These are phyloP conservation scores for Buxus sempervirens DNA, from an alignment of 164 flowering plant genomes.

Conservation along the genomic window DNA sequence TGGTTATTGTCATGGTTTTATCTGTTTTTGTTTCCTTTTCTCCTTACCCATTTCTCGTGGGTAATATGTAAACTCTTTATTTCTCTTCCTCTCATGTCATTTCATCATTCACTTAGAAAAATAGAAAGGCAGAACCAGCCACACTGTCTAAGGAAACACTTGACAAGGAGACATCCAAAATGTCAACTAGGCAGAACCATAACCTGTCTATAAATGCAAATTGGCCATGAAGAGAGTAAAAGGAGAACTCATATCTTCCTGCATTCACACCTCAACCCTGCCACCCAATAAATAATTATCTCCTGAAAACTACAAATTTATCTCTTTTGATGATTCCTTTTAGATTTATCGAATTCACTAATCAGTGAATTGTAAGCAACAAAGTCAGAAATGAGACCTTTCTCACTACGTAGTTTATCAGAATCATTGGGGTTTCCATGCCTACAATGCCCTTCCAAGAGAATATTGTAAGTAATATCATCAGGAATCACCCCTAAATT, in stretches of 20 bases:
- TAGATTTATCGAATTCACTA: constrained; percentile 26
- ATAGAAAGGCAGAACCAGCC: too few species aligned
- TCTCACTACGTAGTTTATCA: constrained; percentile 47
- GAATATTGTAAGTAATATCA: constrained; percentile 74
- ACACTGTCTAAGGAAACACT: too few species aligned
- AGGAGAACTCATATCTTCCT: background rate
- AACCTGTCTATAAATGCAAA: background rate
- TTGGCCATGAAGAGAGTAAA: background rate
- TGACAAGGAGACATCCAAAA: too few species aligned
- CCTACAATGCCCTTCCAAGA: constrained; percentile 73
- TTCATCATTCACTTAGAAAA: too few species aligned
- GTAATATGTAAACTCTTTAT: too few species aligned
- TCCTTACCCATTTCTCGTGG: too few species aligned
- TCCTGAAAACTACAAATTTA: background rate
- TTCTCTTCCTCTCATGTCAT: too few species aligned
- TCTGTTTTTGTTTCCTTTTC: too few species aligned
- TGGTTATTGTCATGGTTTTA: too few species aligned
- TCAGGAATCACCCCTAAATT: constrained; percentile 67
- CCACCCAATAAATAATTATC: background rate
- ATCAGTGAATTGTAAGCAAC: constrained; percentile 56
- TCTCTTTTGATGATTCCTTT: constrained; percentile 24
- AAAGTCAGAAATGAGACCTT: constrained; percentile 62
- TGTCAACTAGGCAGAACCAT: background rate
- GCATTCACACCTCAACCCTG: background rate
- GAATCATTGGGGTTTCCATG: constrained; percentile 31